phyloP scores from a whole-genome alignment of 202 grass and related monocot species.

The Panicum hallii region DNA sequence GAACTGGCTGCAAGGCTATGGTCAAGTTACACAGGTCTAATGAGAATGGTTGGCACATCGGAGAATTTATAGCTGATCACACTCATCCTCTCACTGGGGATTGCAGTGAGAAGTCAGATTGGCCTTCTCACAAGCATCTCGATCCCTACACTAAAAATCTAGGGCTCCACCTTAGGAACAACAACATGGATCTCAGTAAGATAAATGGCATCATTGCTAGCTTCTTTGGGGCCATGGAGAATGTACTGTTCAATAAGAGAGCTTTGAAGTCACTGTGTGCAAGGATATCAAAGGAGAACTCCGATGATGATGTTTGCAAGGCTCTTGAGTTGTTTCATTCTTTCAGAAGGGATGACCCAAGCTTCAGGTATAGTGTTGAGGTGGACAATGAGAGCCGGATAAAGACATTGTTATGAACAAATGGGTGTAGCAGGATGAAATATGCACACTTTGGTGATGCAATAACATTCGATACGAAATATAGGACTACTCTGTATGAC shows the following conservation, averaged over 20 bases:
- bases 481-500: slow-evolving; percentile 50
- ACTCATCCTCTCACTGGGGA: slow-evolving; percentile 11
- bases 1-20: slow-evolving; percentile 36
- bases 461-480: slow-evolving; percentile 57
- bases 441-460: slow-evolving; percentile 54
- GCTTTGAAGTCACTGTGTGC: background rate
- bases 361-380: slow-evolving; percentile 31
- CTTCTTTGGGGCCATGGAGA: background rate
- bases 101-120: slow-evolving; percentile 13
- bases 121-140: slow-evolving; percentile 39
- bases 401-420: slow-evolving; percentile 25
- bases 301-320: background rate
- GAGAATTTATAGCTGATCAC: background rate
- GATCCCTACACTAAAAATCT: slow-evolving; percentile 10
- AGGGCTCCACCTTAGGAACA: slow-evolving; percentile 19
- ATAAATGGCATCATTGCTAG: background rate
- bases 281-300: background rate
- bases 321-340: slow-evolving; percentile 15
- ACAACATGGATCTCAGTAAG: background rate
- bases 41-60: slow-evolving; percentile 5
- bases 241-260: background rate
- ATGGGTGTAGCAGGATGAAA: slow-evolving; percentile 7
- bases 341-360: slow-evolving; percentile 26
- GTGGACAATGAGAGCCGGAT: background rate
- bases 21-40: slow-evolving; percentile 24